Evolutionary conservation across 1,139 yeast genomes (phyloP).

Genomic region (Yamadazyma membranifaciens): DNA sequence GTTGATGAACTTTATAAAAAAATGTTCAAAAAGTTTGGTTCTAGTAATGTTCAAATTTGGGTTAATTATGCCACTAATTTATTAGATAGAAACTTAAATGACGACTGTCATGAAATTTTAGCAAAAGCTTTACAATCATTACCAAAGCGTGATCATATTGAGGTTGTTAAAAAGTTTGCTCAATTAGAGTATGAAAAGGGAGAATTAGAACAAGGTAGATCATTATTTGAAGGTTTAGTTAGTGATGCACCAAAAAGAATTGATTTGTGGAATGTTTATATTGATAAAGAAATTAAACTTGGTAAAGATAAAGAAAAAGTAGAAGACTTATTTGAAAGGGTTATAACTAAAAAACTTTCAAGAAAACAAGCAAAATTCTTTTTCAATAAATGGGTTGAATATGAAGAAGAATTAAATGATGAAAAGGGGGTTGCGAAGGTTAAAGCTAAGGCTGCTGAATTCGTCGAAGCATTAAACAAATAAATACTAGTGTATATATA

Average conservation of each 20-base stretch:
- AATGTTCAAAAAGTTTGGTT: slow-evolving; percentile 79
- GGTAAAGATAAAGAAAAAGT: slow-evolving; percentile 61
- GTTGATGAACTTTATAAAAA: slow-evolving; percentile 68
- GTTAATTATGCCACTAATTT: slow-evolving; percentile 73
- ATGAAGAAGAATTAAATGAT: slow-evolving; percentile 70
- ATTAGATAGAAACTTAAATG: slow-evolving; percentile 55
- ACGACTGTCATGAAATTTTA: slow-evolving; percentile 66
- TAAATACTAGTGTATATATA: slow-evolving; percentile 3
- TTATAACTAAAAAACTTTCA: slow-evolving; percentile 62
- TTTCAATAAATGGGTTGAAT: slow-evolving; percentile 87
- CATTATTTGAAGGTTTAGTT: slow-evolving; percentile 87
- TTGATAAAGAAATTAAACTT: slow-evolving; percentile 83
- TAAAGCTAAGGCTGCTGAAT: slow-evolving; percentile 88
- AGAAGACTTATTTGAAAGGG: slow-evolving; percentile 82
- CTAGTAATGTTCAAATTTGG: slow-evolving; percentile 67
- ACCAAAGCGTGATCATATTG: slow-evolving; percentile 76
- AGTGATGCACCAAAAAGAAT: slow-evolving; percentile 89
- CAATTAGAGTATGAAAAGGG: slow-evolving; percentile 85
- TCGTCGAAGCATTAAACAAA: slow-evolving; percentile 34
- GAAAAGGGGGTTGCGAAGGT: slow-evolving; percentile 76
- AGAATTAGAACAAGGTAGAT: slow-evolving; percentile 91
- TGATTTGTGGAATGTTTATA: slow-evolving; percentile 92
- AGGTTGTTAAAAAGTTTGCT: slow-evolving; percentile 83
- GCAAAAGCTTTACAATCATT: slow-evolving; percentile 71
- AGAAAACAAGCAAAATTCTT: slow-evolving; percentile 93